Evolutionary conservation across 306 rosid genomes (phyloP), one percentile per base, ranked within the genome.

Genomic region (Glycine latifolia): DNA sequence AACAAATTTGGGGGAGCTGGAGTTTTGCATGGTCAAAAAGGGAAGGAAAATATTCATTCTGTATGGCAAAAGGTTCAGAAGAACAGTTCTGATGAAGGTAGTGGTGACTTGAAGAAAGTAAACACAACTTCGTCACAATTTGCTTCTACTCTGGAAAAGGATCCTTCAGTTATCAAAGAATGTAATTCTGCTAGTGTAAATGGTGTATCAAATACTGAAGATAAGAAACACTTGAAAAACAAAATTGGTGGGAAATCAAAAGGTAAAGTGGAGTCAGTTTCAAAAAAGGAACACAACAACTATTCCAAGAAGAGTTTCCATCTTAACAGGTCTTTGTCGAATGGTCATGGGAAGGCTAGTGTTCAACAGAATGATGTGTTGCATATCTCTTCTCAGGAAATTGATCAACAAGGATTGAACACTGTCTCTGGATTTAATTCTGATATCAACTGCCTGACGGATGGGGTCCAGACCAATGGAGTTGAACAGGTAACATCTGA

Each of bases 21-120:
- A 50, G 66, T 75, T 81, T 72, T 61, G 55, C 88, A 87, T 61
- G 82, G 85, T 77, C 90, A 87, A 79, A 37, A 84, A 2, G 90
- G 93, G 81, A 94, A 90, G 87, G 97, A 85, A 88, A 90, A 82
- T 75, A 85, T 79, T 67, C 92, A 86, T 82, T 85, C 98, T 14
- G 85, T 94, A 41, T 94, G 98, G 98, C 90, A 94, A 82, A 94
- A 88, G 87, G 98, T 94, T 81, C 91, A 92, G 88, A 92, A 79
- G 85, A 85, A 86, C 37, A 76, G 66, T 26, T 71, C 83, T 63
- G 78, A 79, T 63, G 91, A 80, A 54, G 73, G 88, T 80, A 43
- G 20, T 60, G 82, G 77, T 52, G 90, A 87, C 77, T 52, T 83
- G 76, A 90, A 89, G 84, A 90, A 87, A 72, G 87, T 44, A 31